Conservation (phyloP, 192 early-diverging fungal species). For the Coemansia sp. region DNA sequence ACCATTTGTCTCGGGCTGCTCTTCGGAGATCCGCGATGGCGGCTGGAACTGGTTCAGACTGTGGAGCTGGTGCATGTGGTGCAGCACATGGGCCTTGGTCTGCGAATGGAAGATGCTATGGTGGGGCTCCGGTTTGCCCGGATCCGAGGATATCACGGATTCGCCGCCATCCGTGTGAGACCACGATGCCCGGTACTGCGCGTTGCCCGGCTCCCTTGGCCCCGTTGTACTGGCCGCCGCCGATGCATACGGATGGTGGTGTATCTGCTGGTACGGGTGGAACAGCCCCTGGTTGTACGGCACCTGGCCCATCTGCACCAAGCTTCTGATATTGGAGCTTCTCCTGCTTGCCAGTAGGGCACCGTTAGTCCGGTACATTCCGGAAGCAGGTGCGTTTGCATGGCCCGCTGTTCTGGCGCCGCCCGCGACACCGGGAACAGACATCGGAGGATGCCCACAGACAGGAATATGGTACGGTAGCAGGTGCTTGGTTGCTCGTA, state of each 20-base stretch:
- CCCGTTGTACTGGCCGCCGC: not conserved
- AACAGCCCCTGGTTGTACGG: slow-evolving; percentile 2
- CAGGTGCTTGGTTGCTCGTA: not conserved
- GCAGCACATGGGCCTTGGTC: slow-evolving; percentile 11
- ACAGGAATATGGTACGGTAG: not conserved
- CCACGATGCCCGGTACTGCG: slow-evolving; percentile 41
- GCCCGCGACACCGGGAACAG: not conserved
- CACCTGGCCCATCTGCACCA: slow-evolving; percentile 1
- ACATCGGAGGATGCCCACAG: not conserved
- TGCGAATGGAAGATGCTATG: slow-evolving; percentile 25
- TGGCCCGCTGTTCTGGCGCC: not conserved
- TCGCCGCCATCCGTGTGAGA: slow-evolving; percentile 37
- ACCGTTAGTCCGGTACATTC: not conserved
- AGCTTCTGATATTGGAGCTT: not conserved
- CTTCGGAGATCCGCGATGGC: slow-evolving; percentile 20
- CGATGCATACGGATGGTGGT: slow-evolving; percentile 5
- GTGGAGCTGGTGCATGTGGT: slow-evolving; percentile 48
- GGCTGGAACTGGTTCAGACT: slow-evolving; percentile 32
- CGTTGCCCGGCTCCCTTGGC: slow-evolving; percentile 13
- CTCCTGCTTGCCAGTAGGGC: not conserved
- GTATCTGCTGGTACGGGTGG: slow-evolving; percentile 1
- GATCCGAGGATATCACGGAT: slow-evolving; percentile 19
- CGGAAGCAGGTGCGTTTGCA: not conserved
- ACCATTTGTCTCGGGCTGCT: not conserved
- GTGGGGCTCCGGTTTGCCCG: slow-evolving; percentile 22